These are phyloP conservation scores for Globisporangium yorkense DNA, from an alignment of 352 stramenopile species.

Conservation along the genomic window DNA sequence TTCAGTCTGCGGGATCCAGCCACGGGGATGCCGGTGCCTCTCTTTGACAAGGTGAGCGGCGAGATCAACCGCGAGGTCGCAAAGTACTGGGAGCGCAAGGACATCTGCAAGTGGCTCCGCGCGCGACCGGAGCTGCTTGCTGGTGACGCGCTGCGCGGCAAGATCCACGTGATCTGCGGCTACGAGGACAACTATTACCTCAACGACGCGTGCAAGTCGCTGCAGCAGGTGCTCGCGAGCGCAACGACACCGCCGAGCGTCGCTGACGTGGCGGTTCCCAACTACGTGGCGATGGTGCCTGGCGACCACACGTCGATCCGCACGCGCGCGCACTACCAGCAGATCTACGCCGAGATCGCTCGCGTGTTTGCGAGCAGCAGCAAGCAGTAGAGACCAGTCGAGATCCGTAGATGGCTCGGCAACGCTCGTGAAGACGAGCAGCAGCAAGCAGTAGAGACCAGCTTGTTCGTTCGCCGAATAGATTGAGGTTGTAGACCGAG, in stretches of 20 bases:
- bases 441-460: not conserved
- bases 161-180: slow-evolving; percentile 71
- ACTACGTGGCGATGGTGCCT: slow-evolving; percentile 63
- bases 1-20: slow-evolving; percentile 45
- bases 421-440: not conserved
- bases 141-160: slow-evolving; percentile 34
- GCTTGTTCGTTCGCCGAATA: too few relatives aligned
- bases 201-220: slow-evolving; percentile 49
- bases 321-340: slow-evolving; percentile 53
- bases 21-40: slow-evolving; percentile 45
- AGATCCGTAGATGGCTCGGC: too few relatives aligned
- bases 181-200: slow-evolving; percentile 77
- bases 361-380: slow-evolving; percentile 12
- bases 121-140: slow-evolving; percentile 29
- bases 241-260: not conserved
- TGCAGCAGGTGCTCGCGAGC: slow-evolving; percentile 45
- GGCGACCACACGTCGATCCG: slow-evolving; percentile 71
- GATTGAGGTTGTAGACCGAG: too few relatives aligned
- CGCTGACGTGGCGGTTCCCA: slow-evolving; percentile 22
- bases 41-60: slow-evolving; percentile 73
- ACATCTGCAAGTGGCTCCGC: slow-evolving; percentile 55
- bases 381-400: not conserved
- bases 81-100: slow-evolving; percentile 34
- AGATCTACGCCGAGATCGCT: slow-evolving; percentile 63
- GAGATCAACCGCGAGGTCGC: slow-evolving; percentile 56